Evolutionary conservation across 1,139 yeast species (phyloP), one percentile per base, ranked within the genome.

Genomic region (Pneumocystis murina): DNA sequence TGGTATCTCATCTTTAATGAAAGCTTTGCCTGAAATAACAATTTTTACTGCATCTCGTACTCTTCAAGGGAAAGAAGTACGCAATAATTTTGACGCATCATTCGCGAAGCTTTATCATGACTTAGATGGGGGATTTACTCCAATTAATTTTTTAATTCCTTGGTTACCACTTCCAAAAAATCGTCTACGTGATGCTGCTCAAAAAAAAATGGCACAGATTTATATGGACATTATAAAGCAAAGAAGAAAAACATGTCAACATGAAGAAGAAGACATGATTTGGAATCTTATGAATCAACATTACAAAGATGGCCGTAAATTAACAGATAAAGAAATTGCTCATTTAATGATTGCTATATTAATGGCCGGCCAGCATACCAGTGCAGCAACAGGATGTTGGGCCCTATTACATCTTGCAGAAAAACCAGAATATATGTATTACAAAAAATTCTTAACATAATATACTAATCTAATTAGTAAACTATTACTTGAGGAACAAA

Each of bases 311-410:
- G 98, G 98, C 69, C 84, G 84, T 60, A 81, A 82, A 71, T 90
- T 92, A 97, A 85, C 96, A 55, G 98, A 94, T 74, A 85, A 85
- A 74, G 96, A 92, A 77, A 89, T 92, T 73, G 95, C 97, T 59
- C 87, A 91, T 76, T 80, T 94, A 74, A 80, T 90, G 76, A 92
- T 92, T 75, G 99, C 97, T 74, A 85, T 94, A 64, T 81, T 94
- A 68, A 92, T 92, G 99, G 99, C 98, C 70, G 99, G 98, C 67
- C 99, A 92, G 78, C 99, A 92, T 76, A 94, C 99, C 39, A 87
- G 96, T 70, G 95, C 97, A 61, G 82, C 97, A 36, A 92, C 98
- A 35, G 87, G 96, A 61, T 87, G 97, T 36, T 92, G 98, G 98
- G 84, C 84, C 72, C 79, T 92, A 73, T 81, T 92, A 69, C 98